phyloP scores from a whole-genome alignment of 768 basidiomycete species.

The Calocera cornea region DNA sequence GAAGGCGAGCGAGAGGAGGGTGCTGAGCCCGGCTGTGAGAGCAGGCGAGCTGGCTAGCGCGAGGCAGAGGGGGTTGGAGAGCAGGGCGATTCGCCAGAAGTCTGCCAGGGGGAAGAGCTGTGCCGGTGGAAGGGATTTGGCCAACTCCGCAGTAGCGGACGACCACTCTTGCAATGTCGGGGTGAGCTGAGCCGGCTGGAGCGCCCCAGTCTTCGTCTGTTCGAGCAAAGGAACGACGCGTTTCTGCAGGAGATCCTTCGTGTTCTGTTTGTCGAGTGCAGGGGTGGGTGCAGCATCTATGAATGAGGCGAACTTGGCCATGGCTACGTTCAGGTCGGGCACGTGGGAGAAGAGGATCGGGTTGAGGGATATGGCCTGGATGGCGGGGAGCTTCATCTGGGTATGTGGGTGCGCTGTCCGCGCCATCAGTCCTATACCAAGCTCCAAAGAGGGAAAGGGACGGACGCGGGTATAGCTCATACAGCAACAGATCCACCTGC shows the following conservation, averaged over 20 bases:
- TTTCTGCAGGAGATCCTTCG: constrained; percentile 35
- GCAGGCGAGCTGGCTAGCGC: constrained; percentile 7
- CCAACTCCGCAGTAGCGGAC: constrained; percentile 29
- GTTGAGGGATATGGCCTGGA: constrained; percentile 50
- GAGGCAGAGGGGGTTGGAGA: constrained; percentile 30
- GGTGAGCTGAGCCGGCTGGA: constrained; percentile 10
- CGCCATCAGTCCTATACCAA: constrained; percentile 5
- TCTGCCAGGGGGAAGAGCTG: constrained; percentile 72
- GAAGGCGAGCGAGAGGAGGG: not conserved
- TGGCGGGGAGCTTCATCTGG: constrained; percentile 41
- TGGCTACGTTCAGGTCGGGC: constrained; percentile 51
- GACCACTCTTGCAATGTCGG: constrained; percentile 20
- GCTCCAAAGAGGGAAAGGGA: not conserved
- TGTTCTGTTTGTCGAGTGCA: constrained; percentile 20
- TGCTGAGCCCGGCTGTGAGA: constrained; percentile 17
- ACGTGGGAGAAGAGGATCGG: constrained; percentile 66
- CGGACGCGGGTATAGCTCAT: constrained; percentile 64
- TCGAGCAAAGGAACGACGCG: constrained; percentile 53
- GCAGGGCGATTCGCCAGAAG: constrained; percentile 63
- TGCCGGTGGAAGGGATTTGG: constrained; percentile 34
- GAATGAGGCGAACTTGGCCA: constrained; percentile 47
- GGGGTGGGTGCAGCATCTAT: constrained; percentile 35
- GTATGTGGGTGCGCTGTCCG: constrained; percentile 61
- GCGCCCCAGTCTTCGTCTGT: not conserved
- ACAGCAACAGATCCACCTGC: constrained; percentile 61